phyloP scores from a whole-genome alignment of 345 rosid species.

The Dimocarpus longan region DNA sequence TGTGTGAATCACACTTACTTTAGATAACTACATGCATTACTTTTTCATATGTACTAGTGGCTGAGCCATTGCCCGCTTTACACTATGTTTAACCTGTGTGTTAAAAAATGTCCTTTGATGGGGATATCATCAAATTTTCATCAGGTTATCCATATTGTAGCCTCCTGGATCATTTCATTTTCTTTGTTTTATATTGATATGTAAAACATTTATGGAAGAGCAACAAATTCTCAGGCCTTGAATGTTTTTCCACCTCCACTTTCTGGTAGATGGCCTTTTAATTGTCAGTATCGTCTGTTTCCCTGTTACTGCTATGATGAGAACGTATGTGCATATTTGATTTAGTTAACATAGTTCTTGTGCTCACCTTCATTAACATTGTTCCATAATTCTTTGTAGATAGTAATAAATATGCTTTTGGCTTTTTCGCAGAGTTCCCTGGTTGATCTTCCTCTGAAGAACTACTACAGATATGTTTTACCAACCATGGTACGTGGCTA shows the following conservation, averaged over 20 bases:
- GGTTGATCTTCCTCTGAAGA: constrained; percentile 96
- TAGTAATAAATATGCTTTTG: constrained; percentile 20
- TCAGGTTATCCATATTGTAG: constrained; percentile 2
- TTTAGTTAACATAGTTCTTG: background rate
- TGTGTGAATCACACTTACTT: background rate
- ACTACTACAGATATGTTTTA: constrained; percentile 93
- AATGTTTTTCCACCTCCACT: background rate
- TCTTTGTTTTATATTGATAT: constrained; percentile 7
- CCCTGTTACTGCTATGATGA: background rate
- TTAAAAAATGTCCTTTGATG: background rate
- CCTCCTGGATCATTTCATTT: background rate
- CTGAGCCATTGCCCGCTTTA: background rate
- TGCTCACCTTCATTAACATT: background rate
- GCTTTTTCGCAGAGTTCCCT: constrained; percentile 84
- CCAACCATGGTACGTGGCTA: constrained; percentile 69
- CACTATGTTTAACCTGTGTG: no score
- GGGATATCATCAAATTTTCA: background rate
- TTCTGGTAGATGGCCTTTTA: constrained; percentile 14
- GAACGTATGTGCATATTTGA: background rate
- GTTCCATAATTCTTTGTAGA: background rate
- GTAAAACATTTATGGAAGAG: background rate
- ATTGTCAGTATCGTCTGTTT: background rate
- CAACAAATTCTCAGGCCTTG: background rate
- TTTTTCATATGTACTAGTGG: background rate
- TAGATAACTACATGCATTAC: background rate